A percentile compares a stretch with the other conserved stretches of the same genome.
Conservation (phyloP, 2,329 filamentous ascomycete genomes). For the Hypoxylon sp. region DNA sequence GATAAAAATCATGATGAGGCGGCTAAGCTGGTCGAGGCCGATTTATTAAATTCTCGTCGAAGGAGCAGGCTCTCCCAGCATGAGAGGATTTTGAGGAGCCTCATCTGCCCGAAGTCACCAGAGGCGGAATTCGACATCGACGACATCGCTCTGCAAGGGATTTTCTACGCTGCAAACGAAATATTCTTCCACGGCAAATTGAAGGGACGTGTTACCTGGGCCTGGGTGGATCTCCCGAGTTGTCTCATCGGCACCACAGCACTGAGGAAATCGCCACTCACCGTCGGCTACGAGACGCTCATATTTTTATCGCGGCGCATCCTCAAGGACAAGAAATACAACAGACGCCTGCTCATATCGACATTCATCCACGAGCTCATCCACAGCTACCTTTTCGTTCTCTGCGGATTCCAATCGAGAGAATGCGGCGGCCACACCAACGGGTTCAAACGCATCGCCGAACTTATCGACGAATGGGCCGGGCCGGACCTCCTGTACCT, state of each 20-base stretch:
- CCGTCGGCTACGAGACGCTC: slow-evolving; percentile 72
- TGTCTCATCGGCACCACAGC: slow-evolving; percentile 75
- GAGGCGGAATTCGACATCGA: slow-evolving; percentile 68
- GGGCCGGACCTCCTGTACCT: slow-evolving; percentile 68
- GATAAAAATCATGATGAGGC: slow-evolving; percentile 66
- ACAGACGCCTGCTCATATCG: slow-evolving; percentile 72
- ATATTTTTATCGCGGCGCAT: slow-evolving; percentile 74
- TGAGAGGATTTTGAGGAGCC: slow-evolving; percentile 69
- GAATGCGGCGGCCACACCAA: slow-evolving; percentile 71
- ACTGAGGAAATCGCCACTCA: slow-evolving; percentile 62
- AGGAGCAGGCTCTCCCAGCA: slow-evolving; percentile 66
- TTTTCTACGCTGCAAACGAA: slow-evolving; percentile 73
- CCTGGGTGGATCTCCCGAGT: slow-evolving; percentile 71
- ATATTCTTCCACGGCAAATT: slow-evolving; percentile 73
- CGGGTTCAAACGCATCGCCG: slow-evolving; percentile 72
- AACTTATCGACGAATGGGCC: slow-evolving; percentile 73
- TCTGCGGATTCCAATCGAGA: slow-evolving; percentile 70
- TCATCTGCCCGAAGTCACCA: slow-evolving; percentile 67
- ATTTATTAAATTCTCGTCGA: slow-evolving; percentile 62
- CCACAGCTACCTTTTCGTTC: slow-evolving; percentile 76
- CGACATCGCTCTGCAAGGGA: slow-evolving; percentile 69
- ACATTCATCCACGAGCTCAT: slow-evolving; percentile 78
- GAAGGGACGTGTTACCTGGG: slow-evolving; percentile 71
- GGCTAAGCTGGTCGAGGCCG: slow-evolving; percentile 63
- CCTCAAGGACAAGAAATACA: slow-evolving; percentile 69